Percentiles rank a stretch among this genome's conserved stretches.
Conservation (phyloP, 352 stramenopile genomes). For the Globisporangium perplexum region DNA sequence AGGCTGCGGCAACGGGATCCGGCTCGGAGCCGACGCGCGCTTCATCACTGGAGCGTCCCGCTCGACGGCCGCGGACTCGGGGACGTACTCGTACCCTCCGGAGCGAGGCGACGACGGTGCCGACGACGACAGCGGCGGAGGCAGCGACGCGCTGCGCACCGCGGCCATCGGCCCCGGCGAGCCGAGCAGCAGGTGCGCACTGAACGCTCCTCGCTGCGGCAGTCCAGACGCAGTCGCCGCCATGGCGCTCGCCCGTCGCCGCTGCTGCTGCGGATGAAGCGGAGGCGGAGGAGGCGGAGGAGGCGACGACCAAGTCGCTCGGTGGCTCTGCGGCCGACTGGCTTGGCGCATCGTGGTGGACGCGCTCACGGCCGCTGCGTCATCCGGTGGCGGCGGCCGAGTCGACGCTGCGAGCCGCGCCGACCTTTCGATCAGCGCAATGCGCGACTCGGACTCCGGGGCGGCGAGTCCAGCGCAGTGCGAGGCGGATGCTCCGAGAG, state of each 20-base stretch:
- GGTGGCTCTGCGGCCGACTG: background rate
- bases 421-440: background rate
- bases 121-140: slow-evolving; percentile 8
- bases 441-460: background rate
- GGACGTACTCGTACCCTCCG: slow-evolving; percentile 7
- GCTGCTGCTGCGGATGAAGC: background rate
- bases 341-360: background rate
- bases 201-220: slow-evolving; percentile 30
- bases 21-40: background rate
- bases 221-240: slow-evolving; percentile 5
- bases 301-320: background rate
- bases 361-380: background rate
- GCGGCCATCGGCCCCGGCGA: background rate
- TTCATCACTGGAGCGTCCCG: background rate
- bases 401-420: background rate
- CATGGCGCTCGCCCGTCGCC: slow-evolving; percentile 3
- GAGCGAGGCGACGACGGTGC: slow-evolving; percentile 4
- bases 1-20: slow-evolving; percentile 2
- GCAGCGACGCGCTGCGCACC: background rate
- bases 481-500: too few relatives aligned
- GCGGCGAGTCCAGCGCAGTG: background rate
- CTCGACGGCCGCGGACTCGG: background rate
- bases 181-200: slow-evolving; percentile 23
- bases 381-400: background rate
- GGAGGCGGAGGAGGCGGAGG: background rate